phyloP scores from a whole-genome alignment of 23 red algal genomes.

The Chondrus crispus region DNA sequence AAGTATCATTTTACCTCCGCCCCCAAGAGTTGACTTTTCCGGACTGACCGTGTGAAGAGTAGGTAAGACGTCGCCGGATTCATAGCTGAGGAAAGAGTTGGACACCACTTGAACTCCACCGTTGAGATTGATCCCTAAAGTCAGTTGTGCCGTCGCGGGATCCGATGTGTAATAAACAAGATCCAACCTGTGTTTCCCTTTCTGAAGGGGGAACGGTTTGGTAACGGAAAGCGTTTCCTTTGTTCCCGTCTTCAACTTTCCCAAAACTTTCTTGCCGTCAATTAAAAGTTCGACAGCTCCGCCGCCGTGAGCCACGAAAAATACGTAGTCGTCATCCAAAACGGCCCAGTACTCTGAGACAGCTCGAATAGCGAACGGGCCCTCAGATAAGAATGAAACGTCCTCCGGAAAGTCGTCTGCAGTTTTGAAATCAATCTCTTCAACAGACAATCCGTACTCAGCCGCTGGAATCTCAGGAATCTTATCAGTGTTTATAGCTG shows the following conservation, averaged over 20 bases:
- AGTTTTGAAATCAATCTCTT: background rate
- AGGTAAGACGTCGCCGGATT: slow-evolving; percentile 24
- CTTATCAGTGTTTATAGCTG: background rate
- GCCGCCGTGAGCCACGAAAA: slow-evolving; percentile 30
- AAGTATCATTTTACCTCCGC: slow-evolving; percentile 11
- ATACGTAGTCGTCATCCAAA: slow-evolving; percentile 27
- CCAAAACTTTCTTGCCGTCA: background rate
- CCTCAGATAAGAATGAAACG: slow-evolving; percentile 19
- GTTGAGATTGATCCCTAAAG: slow-evolving; percentile 8
- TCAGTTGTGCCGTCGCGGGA: slow-evolving; percentile 10
- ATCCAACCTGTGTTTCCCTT: slow-evolving; percentile 43
- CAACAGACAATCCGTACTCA: slow-evolving; percentile 7
- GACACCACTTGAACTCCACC: slow-evolving; percentile 10
- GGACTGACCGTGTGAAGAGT: slow-evolving; percentile 35
- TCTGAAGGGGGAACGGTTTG: background rate
- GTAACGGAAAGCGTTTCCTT: background rate
- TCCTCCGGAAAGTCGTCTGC: background rate
- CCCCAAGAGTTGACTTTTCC: slow-evolving; percentile 5
- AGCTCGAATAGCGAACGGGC: slow-evolving; percentile 23
- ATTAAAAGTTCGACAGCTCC: background rate
- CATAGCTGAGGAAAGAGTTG: slow-evolving; percentile 18
- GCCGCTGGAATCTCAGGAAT: background rate
- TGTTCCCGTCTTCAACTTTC: slow-evolving; percentile 1
- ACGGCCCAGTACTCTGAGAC: slow-evolving; percentile 22
- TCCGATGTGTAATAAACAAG: slow-evolving; percentile 41